These are phyloP conservation scores for Annona squamosa DNA, from an alignment of 164 flowering plant genomes.

Conservation along the genomic window DNA sequence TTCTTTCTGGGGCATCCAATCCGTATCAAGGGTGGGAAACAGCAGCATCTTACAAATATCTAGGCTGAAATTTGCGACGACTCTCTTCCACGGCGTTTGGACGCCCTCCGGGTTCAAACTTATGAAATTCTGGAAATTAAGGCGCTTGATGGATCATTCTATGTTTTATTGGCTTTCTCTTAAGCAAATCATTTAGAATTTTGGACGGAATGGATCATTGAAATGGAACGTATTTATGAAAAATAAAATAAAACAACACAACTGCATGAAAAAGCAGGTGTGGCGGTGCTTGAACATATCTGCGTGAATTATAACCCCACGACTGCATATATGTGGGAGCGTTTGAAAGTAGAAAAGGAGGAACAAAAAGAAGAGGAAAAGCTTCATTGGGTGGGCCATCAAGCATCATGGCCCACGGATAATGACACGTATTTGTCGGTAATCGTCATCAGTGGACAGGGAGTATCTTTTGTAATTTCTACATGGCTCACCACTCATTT, in stretches of 20 bases:
- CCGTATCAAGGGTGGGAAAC: neutral
- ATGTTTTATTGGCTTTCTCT: neutral
- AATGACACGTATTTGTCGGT: neutral
- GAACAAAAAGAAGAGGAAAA: neutral
- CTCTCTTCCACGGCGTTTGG: too few species aligned
- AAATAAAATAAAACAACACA: neutral
- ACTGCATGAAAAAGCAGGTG: neutral
- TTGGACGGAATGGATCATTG: neutral
- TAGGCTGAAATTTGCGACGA: neutral
- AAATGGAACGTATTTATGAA: neutral
- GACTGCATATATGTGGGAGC: neutral
- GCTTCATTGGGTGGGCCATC: neutral
- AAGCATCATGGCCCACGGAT: neutral
- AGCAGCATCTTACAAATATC: neutral
- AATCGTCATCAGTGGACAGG: neutral
- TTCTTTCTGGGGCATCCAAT: neutral
- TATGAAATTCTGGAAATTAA: too few species aligned
- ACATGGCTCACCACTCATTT: neutral
- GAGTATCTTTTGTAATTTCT: neutral
- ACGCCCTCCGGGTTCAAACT: too few species aligned
- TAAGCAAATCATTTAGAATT: neutral
- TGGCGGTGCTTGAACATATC: neutral
- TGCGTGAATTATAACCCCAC: neutral
- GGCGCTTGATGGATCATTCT: neutral
- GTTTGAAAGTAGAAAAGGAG: neutral